A percentile compares a stretch with the other conserved stretches of the same genome.
These are phyloP conservation scores for Coleophoma cylindrospora DNA, from an alignment of 2,329 filamentous ascomycete species.

Conservation along the genomic window DNA sequence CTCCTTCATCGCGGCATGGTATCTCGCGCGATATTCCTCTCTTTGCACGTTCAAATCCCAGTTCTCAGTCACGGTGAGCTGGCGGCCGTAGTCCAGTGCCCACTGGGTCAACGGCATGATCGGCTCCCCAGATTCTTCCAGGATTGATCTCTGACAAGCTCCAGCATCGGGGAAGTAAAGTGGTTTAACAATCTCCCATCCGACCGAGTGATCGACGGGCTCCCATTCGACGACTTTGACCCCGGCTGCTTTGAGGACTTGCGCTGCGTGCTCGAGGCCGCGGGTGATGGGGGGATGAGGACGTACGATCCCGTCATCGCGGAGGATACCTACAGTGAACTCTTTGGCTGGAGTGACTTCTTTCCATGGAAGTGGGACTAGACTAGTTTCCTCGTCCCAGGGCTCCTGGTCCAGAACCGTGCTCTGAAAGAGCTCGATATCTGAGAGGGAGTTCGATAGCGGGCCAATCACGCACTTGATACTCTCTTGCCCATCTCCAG, in stretches of 20 bases:
- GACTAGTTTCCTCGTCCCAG: slow-evolving; percentile 28
- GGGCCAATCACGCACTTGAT: slow-evolving; percentile 28
- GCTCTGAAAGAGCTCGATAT: slow-evolving; percentile 27
- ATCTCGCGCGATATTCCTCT: slow-evolving; percentile 7
- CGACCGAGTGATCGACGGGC: slow-evolving; percentile 30
- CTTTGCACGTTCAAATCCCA: slow-evolving; percentile 11
- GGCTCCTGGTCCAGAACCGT: slow-evolving; percentile 23
- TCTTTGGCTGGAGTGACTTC: slow-evolving; percentile 8
- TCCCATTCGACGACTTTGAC: slow-evolving; percentile 44
- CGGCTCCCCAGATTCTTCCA: slow-evolving; percentile 9
- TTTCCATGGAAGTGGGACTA: slow-evolving; percentile 30
- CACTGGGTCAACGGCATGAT: slow-evolving; percentile 8
- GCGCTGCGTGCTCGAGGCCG: slow-evolving; percentile 20
- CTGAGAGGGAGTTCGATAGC: slow-evolving; percentile 23
- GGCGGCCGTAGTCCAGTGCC: neutral
- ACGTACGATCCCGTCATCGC: slow-evolving; percentile 25
- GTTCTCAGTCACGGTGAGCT: slow-evolving; percentile 5
- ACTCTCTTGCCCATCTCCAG: slow-evolving; percentile 28
- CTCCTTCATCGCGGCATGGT: slow-evolving; percentile 9
- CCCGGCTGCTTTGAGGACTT: slow-evolving; percentile 22
- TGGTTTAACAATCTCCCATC: neutral
- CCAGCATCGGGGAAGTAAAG: slow-evolving; percentile 7
- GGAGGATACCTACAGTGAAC: slow-evolving; percentile 28
- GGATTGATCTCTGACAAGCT: neutral
- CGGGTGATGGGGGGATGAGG: slow-evolving; percentile 29